Base-by-base conservation (phyloP, 2,329 filamentous ascomycete species). In the Elsinoe perseae region DNA sequence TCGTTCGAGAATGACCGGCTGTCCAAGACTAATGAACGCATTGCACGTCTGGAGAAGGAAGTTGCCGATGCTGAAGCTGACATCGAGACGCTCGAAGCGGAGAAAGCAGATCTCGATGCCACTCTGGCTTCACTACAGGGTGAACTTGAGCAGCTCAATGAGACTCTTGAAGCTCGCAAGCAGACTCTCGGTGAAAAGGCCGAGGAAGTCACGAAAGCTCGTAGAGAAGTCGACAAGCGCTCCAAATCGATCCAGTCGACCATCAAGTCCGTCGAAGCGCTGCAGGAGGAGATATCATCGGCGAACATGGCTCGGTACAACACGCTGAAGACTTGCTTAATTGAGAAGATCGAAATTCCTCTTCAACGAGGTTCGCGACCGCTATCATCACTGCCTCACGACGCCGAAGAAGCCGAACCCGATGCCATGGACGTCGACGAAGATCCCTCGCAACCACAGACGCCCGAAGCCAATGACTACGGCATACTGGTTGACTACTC, bases 401-500 rank as follows among this genome's bases (percentile, higher is more conserved):
- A 95, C 66, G 90, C 95, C 63, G 84, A 85, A 58, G 80, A 70
- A 50, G 59, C 58, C 5, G 67, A 67, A 10, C 70, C 82, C 56
- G 89, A 95, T 65, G 86, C 86, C 2, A 96, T 97, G 91, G 92
- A 97, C 62, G 76, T 97, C 18, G 93, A 97, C 61, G 87, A 87
- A 56, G 84, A 85, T 34, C 68, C 69, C 16, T 77, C 78, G 16
- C 76, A 79, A 30, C 76, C 80, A 54, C 72, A 73, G 38, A 50
- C 80, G 50, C 58, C 85, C 54, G 80, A 83, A 34, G 79, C 92
- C 60, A 85, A 95, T 61, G 89, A 97, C 68, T 90, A 95, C 66
- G 93, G 93, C 56, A 95, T 98, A 62, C 84, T 89, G 57, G 81
- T 95, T 54, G 84, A 95, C 70, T 98, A 95, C 71, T 82, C 86